A percentile compares a stretch with the other conserved stretches of the same genome.
phyloP scores from a whole-genome alignment of 2,329 filamentous ascomycete genomes.

The Hypoxylon sp. region DNA sequence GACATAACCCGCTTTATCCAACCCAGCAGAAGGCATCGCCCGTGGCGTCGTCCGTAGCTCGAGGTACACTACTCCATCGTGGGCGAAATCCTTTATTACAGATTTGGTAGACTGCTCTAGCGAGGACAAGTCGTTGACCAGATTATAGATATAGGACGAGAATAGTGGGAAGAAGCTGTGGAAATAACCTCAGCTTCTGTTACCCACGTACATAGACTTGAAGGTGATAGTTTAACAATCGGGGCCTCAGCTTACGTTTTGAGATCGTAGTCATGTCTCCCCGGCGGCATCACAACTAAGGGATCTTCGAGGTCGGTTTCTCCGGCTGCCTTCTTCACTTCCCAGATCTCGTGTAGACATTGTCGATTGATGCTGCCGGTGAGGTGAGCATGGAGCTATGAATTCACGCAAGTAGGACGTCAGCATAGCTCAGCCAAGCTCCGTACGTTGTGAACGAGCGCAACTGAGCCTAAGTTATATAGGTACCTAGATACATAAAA shows the following conservation, averaged over 20 bases:
- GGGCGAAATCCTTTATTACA: conserved; percentile 76
- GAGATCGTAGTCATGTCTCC: conserved; percentile 80
- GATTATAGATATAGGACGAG: conserved; percentile 82
- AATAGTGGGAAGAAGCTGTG: conserved; percentile 83
- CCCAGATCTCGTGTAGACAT: conserved; percentile 83
- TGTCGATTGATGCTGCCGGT: conserved; percentile 82
- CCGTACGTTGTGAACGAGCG: not conserved
- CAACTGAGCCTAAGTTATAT: not conserved
- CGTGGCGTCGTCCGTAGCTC: conserved; percentile 87
- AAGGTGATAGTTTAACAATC: not conserved
- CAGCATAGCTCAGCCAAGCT: conserved; percentile 12
- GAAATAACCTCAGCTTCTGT: conserved; percentile 8
- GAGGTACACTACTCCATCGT: conserved; percentile 81
- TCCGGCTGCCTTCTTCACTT: conserved; percentile 67
- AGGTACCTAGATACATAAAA: not conserved
- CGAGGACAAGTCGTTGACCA: conserved; percentile 75
- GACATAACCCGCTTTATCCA: conserved; percentile 77
- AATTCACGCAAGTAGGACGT: conserved; percentile 9
- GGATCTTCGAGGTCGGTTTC: conserved; percentile 76
- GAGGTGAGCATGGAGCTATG: conserved; percentile 83
- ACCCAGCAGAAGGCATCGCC: conserved; percentile 65
- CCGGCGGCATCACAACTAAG: conserved; percentile 75
- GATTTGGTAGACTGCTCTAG: conserved; percentile 74
- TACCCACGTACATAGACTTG: conserved; percentile 23
- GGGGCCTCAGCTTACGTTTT: conserved; percentile 66